Base-by-base conservation (phyloP, 192 early-diverging fungal species). In the Podila minutissima region DNA sequence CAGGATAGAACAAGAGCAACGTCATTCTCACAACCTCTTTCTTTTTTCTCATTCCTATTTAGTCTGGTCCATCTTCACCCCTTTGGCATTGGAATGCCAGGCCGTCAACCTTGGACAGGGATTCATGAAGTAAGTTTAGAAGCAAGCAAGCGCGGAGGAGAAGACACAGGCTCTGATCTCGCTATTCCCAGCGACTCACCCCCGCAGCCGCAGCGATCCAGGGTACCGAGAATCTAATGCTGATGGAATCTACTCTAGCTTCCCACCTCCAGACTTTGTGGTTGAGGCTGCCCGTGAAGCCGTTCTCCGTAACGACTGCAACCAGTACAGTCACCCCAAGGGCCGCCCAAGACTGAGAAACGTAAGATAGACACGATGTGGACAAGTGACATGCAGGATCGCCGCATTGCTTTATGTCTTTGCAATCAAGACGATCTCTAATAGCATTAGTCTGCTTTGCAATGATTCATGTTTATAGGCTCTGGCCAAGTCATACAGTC, bases 51-150 rank as follows among this genome's bases (percentile, higher is more conserved):
- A 10, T 28, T 32, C 35, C 13, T 35, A 41, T 33, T 33, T 71
- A 90, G 92, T 94, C 9, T 94, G 93, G 93, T 93, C 92, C 28
- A 90, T 94, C 79, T 97, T 96, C 83, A 97, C 95, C 29, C 95
- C 93, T 29, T 86, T 95, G 58, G 92, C 96, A 17, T 86, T 88
- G 6, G 91, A 94, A 66, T 91, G 94, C 64, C 88, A 91, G 46
- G 96, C 97, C 8, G 94, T 97, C 74, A 97, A 99, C 85, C 88
- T 97, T 19, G 97, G 97, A 2, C 97, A 98, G 83, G 95, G 90
- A 1, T 94, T 88, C 60, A 93, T 93, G 93, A 91, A 90, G 89
- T 89, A 88, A 66, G 66, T 55, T 19, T n/a, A 24, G 53, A 55
- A 55, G 35, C 35, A 10, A 55, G 24, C 8, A 55, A 55, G n/a